phyloP scores from a whole-genome alignment of 2,329 filamentous ascomycete genomes.

The Colletotrichum tamarilloi region DNA sequence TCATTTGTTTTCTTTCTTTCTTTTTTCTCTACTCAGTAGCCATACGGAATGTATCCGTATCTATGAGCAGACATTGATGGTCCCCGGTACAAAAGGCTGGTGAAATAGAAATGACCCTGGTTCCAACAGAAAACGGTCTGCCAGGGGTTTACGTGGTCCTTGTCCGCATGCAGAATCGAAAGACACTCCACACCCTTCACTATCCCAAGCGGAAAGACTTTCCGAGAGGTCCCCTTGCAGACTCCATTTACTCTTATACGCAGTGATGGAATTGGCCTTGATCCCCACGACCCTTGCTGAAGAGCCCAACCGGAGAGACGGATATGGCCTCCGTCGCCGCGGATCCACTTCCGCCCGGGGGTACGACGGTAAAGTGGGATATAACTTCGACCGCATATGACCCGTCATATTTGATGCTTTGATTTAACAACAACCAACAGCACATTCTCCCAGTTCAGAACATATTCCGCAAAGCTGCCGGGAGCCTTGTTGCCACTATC shows the following conservation, averaged over 20 bases:
- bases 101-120: background rate
- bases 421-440: background rate
- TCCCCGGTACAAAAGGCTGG: background rate
- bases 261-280: background rate
- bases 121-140: background rate
- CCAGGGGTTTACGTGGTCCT: background rate
- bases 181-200: background rate
- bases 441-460: background rate
- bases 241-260: background rate
- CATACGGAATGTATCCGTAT: too few species aligned
- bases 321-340: background rate
- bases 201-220: background rate
- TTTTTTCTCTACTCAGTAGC: too few species aligned
- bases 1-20: too few species aligned
- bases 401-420: background rate
- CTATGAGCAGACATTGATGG: background rate
- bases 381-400: background rate
- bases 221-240: background rate
- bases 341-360: background rate
- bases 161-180: background rate
- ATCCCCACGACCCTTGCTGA: background rate
- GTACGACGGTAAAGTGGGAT: background rate
- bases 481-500: background rate
- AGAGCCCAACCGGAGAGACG: background rate
- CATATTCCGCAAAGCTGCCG: background rate